Evolutionary conservation across 371 early-diverging fungal species (phyloP), one percentile per base, ranked within the genome.

Genomic region (Nematocida minor): DNA sequence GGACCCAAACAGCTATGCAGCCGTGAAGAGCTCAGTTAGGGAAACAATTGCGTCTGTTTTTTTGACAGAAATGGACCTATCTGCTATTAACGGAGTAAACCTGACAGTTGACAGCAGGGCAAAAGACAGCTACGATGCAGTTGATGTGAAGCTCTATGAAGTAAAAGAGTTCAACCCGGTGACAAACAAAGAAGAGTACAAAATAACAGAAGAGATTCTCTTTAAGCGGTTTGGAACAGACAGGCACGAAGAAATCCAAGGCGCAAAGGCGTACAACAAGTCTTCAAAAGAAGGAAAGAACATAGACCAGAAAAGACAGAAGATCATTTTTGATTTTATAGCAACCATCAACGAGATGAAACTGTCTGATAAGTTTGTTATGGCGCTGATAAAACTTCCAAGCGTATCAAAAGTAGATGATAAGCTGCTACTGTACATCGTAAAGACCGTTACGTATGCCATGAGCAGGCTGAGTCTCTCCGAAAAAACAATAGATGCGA

Each of bases 21-120:
- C 67, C 1, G 77, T 55, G 18, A 74, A 74, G 36, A 9, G 20
- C 18, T 4, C n/a, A 6, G 64, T 74, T 4, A 31, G 77, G 38
- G 34, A 74, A 11, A 74, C 77, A 9, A 54, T 74, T 27, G 77
- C 77, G 27, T 74, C 77, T 6, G 66, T 74, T 4, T 74, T 74
- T 48, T 25, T 74, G 9, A 74, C 77, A 25, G 77, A 74, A 47
- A 74, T 74, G 20, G 77, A 74, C 54, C 36, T 70, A 20, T 36
- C 67, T 1, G 14, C 20, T 7, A 14, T 31, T 38, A 27, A n/a
- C 16, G 47, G 36, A 14, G n/a, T 51, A 1, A 22, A 18, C 31
- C 27, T 42, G 2, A 60, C 36, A 29, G 27, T 22, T 29, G 41
- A 38, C 22, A 47, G 38, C 57, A 27, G 46, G 31, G 32, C 20